Evolutionary conservation across 139 green algal species (phyloP).

Genomic region (Chlamydomonas sphaeroides): DNA sequence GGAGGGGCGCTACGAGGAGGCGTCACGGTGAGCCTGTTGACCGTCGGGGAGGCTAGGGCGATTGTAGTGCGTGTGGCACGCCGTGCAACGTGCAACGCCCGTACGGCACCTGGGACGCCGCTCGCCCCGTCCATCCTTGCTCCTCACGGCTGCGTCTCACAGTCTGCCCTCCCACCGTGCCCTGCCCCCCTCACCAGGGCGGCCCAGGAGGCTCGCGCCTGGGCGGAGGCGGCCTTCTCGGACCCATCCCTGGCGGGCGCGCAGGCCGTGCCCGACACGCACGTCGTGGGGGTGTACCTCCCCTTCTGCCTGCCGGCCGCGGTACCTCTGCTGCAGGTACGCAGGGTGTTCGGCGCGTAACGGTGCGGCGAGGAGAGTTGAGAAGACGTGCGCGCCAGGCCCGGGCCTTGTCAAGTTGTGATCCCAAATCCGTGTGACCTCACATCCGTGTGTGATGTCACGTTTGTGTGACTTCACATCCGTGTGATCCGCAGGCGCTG

Average conservation of each 20-base stretch:
- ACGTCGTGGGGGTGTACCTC: conserved; percentile 56
- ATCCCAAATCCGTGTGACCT: no score
- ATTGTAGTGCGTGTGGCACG: no score
- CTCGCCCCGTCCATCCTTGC: not conserved
- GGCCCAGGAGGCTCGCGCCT: conserved; percentile 8
- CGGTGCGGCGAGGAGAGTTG: no score
- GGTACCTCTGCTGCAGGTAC: conserved; percentile 31
- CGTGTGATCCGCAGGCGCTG: not conserved
- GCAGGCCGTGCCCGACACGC: conserved; percentile 51
- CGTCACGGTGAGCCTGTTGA: conserved; percentile 7
- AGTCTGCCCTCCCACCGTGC: no score
- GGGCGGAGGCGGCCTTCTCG: conserved; percentile 53
- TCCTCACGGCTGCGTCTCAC: not conserved
- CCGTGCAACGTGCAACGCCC: no score
- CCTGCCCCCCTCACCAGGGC: not conserved
- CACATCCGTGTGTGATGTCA: no score
- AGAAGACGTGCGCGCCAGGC: no score
- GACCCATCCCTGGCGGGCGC: conserved; percentile 50
- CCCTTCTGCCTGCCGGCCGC: conserved; percentile 46
- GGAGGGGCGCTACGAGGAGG: conserved; percentile 15
- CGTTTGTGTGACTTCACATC: no score
- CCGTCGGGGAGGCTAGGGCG: no score
- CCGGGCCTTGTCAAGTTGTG: no score
- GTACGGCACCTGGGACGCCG: no score
- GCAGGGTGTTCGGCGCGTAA: no score